phyloP scores from a whole-genome alignment of 768 basidiomycete genomes.

The Naganishia antarctica region DNA sequence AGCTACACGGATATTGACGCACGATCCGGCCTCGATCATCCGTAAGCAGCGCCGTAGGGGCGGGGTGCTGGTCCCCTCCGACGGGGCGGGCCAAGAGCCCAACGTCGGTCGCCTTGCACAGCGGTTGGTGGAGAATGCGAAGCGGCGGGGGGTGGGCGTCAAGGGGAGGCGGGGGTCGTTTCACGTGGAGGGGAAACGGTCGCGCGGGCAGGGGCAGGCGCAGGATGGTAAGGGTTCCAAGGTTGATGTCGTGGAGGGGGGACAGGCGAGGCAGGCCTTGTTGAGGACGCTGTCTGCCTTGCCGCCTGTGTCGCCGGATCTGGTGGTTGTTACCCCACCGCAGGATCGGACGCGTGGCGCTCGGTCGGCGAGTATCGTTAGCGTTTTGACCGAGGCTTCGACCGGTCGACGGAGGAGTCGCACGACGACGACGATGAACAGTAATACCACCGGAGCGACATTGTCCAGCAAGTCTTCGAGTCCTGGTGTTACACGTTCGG shows the following conservation, averaged over 20 bases:
- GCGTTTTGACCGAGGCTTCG: neutral
- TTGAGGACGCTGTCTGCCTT: neutral
- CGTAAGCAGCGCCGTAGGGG: neutral
- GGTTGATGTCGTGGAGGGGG: neutral
- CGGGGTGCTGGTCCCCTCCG: neutral
- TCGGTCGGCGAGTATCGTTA: neutral
- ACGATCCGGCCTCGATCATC: slow-evolving; percentile 7
- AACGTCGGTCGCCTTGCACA: neutral
- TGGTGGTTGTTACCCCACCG: neutral
- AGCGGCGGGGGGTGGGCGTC: neutral
- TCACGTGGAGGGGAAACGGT: neutral
- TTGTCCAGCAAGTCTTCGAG: neutral
- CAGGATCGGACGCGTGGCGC: neutral
- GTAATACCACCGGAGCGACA: neutral
- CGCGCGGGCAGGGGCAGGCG: neutral
- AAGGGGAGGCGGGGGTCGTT: neutral
- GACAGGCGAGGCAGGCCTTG: neutral
- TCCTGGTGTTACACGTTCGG: too few relatives aligned
- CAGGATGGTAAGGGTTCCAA: neutral
- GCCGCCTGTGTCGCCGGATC: neutral
- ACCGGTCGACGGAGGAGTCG: neutral
- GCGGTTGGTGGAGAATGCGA: neutral
- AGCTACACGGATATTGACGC: slow-evolving; percentile 36
- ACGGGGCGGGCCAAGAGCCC: neutral
- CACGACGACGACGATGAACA: neutral